Evolutionary conservation across 495 filamentous ascomycete species (phyloP).

Genomic region (Usnea hakonensis): DNA sequence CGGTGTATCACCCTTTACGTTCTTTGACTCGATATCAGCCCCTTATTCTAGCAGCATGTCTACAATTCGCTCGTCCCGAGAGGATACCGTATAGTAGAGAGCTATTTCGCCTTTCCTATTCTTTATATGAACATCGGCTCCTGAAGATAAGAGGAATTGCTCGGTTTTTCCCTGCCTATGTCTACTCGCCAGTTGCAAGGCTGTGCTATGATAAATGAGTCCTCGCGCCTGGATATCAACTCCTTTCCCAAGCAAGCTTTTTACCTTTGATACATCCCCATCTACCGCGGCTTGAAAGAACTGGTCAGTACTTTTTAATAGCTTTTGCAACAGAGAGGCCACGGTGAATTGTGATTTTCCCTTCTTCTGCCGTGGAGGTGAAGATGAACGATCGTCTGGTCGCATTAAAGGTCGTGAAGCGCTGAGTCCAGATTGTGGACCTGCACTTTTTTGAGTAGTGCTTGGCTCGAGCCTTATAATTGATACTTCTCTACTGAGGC

Average conservation of each 20-base stretch:
- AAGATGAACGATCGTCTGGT: neutral
- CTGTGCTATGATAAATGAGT: too few species aligned
- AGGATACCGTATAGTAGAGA: too few species aligned
- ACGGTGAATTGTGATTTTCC: neutral
- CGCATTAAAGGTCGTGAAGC: neutral
- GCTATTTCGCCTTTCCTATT: too few species aligned
- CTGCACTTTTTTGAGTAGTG: neutral
- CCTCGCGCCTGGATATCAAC: neutral
- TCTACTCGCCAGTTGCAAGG: too few species aligned
- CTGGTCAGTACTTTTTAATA: neutral
- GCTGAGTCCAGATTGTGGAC: neutral
- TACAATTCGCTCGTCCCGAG: constrained; percentile 30
- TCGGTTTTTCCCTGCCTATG: too few species aligned
- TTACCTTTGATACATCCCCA: neutral
- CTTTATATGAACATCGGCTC: too few species aligned
- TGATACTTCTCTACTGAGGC: neutral
- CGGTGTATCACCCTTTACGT: too few species aligned
- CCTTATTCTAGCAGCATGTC: too few species aligned
- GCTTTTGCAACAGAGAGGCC: neutral
- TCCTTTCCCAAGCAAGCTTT: constrained; percentile 26
- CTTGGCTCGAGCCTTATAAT: neutral
- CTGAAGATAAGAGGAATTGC: too few species aligned
- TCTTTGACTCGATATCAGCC: too few species aligned
- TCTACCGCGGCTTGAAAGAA: neutral
- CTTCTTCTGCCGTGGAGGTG: neutral